Evolutionary conservation across 352 stramenopile genomes (phyloP).

Genomic region (Globisporangium alternatum): DNA sequence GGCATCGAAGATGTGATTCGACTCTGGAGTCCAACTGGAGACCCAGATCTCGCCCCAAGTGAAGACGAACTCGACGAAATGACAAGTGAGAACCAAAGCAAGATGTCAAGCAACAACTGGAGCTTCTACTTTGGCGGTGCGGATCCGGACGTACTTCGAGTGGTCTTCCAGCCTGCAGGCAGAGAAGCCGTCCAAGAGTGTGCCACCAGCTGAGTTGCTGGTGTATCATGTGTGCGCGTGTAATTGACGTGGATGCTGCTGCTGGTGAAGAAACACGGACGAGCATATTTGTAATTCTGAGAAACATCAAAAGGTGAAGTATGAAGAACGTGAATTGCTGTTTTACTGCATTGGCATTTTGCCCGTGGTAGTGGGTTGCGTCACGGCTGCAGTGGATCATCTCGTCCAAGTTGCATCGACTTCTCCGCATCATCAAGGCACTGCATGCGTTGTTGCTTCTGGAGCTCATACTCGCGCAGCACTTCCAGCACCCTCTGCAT

Average conservation of each 20-base stretch:
- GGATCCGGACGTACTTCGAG: conserved; percentile 60
- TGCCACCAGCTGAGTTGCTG: conserved; percentile 44
- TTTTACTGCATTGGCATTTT: background rate
- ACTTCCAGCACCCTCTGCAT: conserved; percentile 8
- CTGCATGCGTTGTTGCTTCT: conserved; percentile 8
- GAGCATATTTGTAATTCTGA: background rate
- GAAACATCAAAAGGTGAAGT: no score
- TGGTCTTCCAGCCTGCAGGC: conserved; percentile 60
- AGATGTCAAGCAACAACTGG: conserved; percentile 53
- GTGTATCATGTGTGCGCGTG: background rate
- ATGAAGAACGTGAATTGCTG: background rate
- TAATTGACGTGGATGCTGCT: background rate
- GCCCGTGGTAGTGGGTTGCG: background rate
- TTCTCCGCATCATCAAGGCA: background rate
- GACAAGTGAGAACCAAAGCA: conserved; percentile 53
- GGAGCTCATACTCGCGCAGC: conserved; percentile 12
- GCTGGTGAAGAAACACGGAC: background rate
- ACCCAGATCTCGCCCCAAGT: conserved; percentile 33
- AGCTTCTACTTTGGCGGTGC: conserved; percentile 37
- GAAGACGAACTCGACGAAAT: conserved; percentile 55
- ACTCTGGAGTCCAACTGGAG: conserved; percentile 63
- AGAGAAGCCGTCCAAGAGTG: conserved; percentile 66
- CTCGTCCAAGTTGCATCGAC: background rate
- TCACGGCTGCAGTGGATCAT: background rate
- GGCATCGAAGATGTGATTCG: conserved; percentile 83